Evolutionary conservation across 257 asterid species (phyloP).

Genomic region (Ilex asprella): DNA sequence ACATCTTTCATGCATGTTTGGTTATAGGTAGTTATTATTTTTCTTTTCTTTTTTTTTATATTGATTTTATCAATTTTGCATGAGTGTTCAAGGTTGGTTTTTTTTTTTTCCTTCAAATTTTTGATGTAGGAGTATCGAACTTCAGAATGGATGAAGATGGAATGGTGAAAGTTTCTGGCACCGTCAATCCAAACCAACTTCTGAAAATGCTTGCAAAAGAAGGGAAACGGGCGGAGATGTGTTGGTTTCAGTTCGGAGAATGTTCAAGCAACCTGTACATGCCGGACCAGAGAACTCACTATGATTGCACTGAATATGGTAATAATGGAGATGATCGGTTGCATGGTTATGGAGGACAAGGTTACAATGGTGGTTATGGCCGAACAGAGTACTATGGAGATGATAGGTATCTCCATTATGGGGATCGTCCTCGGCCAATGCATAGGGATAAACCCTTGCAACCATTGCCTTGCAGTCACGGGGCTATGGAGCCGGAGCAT

Average conservation of each 20-base stretch:
- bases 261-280: conserved; percentile 22
- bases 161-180: conserved; percentile 19
- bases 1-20: neutral
- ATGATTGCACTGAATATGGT: neutral
- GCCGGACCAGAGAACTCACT: neutral
- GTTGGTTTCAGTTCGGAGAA: conserved; percentile 24
- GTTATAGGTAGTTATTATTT: too few species aligned
- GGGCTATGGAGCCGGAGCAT: too few species aligned
- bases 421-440: too few species aligned
- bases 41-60: too few species aligned
- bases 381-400: neutral
- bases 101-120: too few species aligned
- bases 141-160: conserved; percentile 26
- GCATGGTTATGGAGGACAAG: neutral
- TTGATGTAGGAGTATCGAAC: neutral
- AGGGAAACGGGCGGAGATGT: conserved; percentile 13
- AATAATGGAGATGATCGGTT: neutral
- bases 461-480: too few species aligned
- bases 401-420: too few species aligned
- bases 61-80: neutral
- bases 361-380: neutral
- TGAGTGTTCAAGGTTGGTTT: too few species aligned
- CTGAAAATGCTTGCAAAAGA: conserved; percentile 17
- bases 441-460: too few species aligned
- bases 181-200: conserved; percentile 18